Evolutionary conservation across 176 grass and related monocot species (phyloP).

Genomic region (Raddia distichophylla): DNA sequence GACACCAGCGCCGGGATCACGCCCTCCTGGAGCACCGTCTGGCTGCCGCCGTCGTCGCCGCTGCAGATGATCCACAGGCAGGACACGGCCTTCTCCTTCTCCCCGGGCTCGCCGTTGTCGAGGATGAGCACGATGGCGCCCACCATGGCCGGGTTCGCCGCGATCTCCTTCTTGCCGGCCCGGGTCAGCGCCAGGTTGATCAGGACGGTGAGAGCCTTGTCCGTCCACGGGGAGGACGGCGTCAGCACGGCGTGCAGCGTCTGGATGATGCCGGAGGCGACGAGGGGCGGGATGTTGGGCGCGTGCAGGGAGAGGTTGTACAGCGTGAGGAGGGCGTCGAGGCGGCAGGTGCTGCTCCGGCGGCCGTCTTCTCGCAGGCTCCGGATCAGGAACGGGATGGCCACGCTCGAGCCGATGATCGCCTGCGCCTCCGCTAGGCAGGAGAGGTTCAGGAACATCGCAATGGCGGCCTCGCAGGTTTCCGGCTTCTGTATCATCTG

Average conservation of each 20-base stretch:
- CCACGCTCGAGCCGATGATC: conserved; percentile 53
- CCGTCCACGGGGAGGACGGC: conserved; percentile 41
- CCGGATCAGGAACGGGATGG: conserved; percentile 52
- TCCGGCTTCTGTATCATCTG: conserved; percentile 62
- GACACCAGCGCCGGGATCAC: conserved; percentile 74
- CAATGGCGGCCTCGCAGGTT: conserved; percentile 59
- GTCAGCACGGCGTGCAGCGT: conserved; percentile 45
- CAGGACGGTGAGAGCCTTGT: conserved; percentile 67
- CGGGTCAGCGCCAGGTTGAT: conserved; percentile 55
- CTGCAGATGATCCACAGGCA: conserved; percentile 74
- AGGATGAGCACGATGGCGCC: conserved; percentile 55
- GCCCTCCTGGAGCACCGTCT: conserved; percentile 72
- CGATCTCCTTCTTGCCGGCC: conserved; percentile 50
- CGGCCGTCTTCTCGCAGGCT: conserved; percentile 25
- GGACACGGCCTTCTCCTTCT: conserved; percentile 73
- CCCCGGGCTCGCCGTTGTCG: conserved; percentile 50
- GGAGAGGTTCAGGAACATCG: conserved; percentile 83
- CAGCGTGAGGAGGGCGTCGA: conserved; percentile 60
- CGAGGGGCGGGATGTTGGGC: conserved; percentile 53
- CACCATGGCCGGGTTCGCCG: conserved; percentile 47
- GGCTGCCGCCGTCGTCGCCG: conserved; percentile 50
- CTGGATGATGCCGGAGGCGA: conserved; percentile 54
- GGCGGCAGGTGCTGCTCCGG: conserved; percentile 45
- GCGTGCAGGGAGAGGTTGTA: conserved; percentile 73
- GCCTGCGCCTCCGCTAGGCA: conserved; percentile 66